phyloP scores from a whole-genome alignment of 768 basidiomycete species.

The Botryobasidium botryosum region DNA sequence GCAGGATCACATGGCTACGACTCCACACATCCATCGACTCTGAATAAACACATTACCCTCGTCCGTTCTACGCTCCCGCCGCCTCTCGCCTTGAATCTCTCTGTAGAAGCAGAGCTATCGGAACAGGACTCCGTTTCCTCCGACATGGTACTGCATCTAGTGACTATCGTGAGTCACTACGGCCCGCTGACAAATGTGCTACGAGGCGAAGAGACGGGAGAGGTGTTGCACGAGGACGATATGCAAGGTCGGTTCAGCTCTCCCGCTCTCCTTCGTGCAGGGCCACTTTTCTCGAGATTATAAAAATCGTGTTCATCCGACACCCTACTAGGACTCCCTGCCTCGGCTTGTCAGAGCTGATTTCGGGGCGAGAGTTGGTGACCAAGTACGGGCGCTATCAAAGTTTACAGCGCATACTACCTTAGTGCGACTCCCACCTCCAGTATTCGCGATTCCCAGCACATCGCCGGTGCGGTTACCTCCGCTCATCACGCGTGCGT shows the following conservation, averaged over 20 bases:
- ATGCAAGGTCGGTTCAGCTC: conserved; percentile 8
- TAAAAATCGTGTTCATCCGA: conserved; percentile 53
- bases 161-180: conserved; percentile 56
- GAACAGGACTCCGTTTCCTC: conserved; percentile 40
- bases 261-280: not conserved
- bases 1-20: conserved; percentile 44
- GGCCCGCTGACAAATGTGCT: conserved; percentile 58
- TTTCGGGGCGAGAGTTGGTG: no score
- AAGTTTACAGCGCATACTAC: no score
- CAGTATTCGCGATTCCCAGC: no score
- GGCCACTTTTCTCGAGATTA: not conserved
- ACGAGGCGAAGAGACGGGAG: conserved; percentile 3
- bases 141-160: conserved; percentile 57
- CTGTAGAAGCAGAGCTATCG: conserved; percentile 16
- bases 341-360: no score
- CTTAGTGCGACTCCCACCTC: no score
- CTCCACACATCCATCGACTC: conserved; percentile 48
- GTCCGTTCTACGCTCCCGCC: conserved; percentile 38
- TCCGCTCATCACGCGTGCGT: no score
- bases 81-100: not conserved
- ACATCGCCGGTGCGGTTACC: no score
- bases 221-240: conserved; percentile 3
- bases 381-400: no score
- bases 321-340: no score
- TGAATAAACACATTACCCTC: conserved; percentile 35